These are phyloP conservation scores for Glycine soja DNA, from an alignment of 306 rosid genomes.

Conservation along the genomic window DNA sequence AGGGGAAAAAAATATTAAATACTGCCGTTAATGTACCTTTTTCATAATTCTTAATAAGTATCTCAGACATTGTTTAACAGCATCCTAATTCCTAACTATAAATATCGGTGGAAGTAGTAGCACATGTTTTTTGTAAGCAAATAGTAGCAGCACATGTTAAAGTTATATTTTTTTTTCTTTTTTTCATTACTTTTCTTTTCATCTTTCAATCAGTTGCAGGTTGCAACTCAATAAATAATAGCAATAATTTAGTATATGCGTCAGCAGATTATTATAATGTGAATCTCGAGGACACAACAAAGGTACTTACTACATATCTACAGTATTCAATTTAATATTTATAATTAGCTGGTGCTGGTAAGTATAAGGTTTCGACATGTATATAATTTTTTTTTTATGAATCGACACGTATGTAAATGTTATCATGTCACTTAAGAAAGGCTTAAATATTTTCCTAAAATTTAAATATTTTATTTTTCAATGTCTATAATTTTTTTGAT, in stretches of 20 bases:
- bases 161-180: neutral
- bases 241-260: neutral
- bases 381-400: no score
- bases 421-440: neutral
- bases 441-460: no score
- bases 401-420: neutral
- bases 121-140: neutral
- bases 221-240: neutral
- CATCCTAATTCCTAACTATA: neutral
- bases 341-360: neutral
- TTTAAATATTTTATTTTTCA: no score
- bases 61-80: neutral
- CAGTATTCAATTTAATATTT: neutral
- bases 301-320: neutral
- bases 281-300: neutral
- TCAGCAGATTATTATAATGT: constrained; percentile 7
- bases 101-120: neutral
- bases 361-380: neutral
- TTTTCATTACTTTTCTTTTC: neutral
- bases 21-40: neutral
- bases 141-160: neutral
- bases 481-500: no score
- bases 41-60: neutral
- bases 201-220: neutral
- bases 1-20: neutral